A percentile compares a stretch with the other conserved stretches of the same genome.
These are phyloP conservation scores for Mycena capillaripes DNA, from an alignment of 768 basidiomycete species.

Conservation along the genomic window DNA sequence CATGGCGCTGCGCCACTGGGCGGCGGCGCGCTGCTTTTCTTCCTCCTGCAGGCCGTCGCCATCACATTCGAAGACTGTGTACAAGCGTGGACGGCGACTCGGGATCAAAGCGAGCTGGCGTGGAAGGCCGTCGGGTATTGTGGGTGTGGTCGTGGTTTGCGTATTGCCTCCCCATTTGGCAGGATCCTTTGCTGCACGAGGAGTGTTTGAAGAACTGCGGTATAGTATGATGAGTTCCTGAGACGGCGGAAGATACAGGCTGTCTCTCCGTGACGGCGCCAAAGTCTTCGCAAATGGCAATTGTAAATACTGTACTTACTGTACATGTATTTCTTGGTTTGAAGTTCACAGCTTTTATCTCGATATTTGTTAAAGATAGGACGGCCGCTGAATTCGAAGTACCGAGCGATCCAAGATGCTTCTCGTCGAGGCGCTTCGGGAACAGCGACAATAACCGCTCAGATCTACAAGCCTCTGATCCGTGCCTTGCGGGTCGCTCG, in stretches of 20 bases:
- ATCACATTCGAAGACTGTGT: constrained; percentile 46
- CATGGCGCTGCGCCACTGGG: constrained; percentile 44
- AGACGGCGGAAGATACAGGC: neutral
- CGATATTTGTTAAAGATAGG: too few relatives aligned
- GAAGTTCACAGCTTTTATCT: too few relatives aligned
- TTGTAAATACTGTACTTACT: too few relatives aligned
- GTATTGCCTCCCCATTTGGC: constrained; percentile 45
- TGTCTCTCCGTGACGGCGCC: neutral
- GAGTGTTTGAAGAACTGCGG: constrained; percentile 19
- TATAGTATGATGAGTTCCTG: constrained; percentile 7
- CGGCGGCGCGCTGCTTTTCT: constrained; percentile 48
- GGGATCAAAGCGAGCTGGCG: constrained; percentile 17
- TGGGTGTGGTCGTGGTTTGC: constrained; percentile 46
- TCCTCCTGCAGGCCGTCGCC: constrained; percentile 50
- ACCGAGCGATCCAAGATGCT: too few relatives aligned
- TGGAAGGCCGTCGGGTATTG: constrained; percentile 41
- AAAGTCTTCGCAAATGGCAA: too few relatives aligned
- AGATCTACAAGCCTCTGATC: neutral
- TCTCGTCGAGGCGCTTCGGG: too few relatives aligned
- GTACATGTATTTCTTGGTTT: too few relatives aligned
- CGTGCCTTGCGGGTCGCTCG: neutral
- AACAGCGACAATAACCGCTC: too few relatives aligned
- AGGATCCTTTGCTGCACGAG: constrained; percentile 23
- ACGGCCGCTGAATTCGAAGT: too few relatives aligned
- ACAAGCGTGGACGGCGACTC: constrained; percentile 28